Base-by-base conservation (phyloP, 2,329 filamentous ascomycete species). In the Purpureocillium lavendulum region DNA sequence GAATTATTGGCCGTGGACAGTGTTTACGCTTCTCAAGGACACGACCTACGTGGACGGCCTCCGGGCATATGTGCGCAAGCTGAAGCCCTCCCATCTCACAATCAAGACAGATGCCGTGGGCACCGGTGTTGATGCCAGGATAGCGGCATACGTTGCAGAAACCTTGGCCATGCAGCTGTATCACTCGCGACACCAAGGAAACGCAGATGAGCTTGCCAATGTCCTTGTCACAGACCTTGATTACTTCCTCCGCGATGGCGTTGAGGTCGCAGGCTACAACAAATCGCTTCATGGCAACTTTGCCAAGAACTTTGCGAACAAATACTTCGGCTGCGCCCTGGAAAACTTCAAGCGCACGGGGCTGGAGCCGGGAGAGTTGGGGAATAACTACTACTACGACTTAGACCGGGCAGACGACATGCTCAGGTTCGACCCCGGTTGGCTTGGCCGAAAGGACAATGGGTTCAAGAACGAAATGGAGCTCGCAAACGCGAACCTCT, bases 1-100 rank as follows among this genome's bases (percentile, higher is more conserved):
- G 55, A 92, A 95, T 58, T 86, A 88, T 55, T 97, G 90, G 90
- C 84, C 89, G 1, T 95, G 90, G 87, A 89, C 87, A 2, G 88
- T 94, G 41, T 82, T 86, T 41, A 80, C 84, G 30, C 67, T 94
- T 29, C 78, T 84, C 45, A 81, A 81, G 43, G 84, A 94, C 51
- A 72, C 75, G 1, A 68, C 70, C 1, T 90, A 95, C 52, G 73
- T 96, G 41, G 70, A 77, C 32, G 77, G 78, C 40, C 71, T 95
- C 14, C 75, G 85, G 14, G 70, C 73, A 4, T 92, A 87, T 56
- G 73, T 92, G 28, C 75, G 71, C 10, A 63, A 67, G 4, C 61
- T 85, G 16, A 69, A 70, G 41, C 59, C 76, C 4, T 68, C 73
- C 1, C 61, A 70, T 5, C 42, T 72, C 21, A 71, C 70, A 1